These are phyloP conservation scores for Aspergillus incahuasiensis DNA, from an alignment of 495 filamentous ascomycete species.

Conservation along the genomic window DNA sequence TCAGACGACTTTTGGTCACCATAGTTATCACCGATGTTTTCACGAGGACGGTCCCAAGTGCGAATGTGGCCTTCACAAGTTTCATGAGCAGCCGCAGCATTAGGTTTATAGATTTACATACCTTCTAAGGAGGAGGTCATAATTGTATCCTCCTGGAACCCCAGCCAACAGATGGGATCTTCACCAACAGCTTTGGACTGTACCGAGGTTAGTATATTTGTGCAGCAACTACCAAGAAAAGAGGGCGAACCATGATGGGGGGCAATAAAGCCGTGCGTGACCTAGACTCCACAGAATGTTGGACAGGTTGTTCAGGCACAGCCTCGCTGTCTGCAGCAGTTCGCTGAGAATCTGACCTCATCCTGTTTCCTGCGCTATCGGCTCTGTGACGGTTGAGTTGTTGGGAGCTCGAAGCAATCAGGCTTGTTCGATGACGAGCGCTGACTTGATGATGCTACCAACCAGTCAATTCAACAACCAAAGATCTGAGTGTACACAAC, in stretches of 20 bases:
- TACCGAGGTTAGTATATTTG: slow-evolving; percentile 8
- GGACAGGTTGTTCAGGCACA: slow-evolving; percentile 44
- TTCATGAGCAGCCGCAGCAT: slow-evolving; percentile 12
- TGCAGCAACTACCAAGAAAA: neutral
- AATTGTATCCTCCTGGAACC: slow-evolving; percentile 86
- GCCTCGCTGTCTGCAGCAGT: slow-evolving; percentile 45
- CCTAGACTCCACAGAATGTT: slow-evolving; percentile 77
- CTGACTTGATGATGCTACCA: slow-evolving; percentile 42
- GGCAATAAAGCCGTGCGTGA: slow-evolving; percentile 79
- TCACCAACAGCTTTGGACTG: slow-evolving; percentile 81
- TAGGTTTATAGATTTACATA: slow-evolving; percentile 30
- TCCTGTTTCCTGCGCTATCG: slow-evolving; percentile 52
- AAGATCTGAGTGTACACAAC: too few relatives aligned
- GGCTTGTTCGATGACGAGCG: slow-evolving; percentile 35
- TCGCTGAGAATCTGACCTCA: slow-evolving; percentile 63
- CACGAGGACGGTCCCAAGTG: slow-evolving; percentile 77
- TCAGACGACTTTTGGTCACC: slow-evolving; percentile 18
- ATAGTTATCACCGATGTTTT: slow-evolving; percentile 41
- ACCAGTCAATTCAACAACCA: neutral
- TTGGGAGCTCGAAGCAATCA: slow-evolving; percentile 48
- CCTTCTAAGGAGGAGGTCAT: slow-evolving; percentile 86
- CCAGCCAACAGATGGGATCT: slow-evolving; percentile 83
- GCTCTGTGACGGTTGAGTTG: slow-evolving; percentile 69
- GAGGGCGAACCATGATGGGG: slow-evolving; percentile 72
- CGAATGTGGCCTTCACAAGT: slow-evolving; percentile 71